Base-by-base conservation (phyloP, 768 basidiomycete species). In the Rhodotorula paludigena region DNA sequence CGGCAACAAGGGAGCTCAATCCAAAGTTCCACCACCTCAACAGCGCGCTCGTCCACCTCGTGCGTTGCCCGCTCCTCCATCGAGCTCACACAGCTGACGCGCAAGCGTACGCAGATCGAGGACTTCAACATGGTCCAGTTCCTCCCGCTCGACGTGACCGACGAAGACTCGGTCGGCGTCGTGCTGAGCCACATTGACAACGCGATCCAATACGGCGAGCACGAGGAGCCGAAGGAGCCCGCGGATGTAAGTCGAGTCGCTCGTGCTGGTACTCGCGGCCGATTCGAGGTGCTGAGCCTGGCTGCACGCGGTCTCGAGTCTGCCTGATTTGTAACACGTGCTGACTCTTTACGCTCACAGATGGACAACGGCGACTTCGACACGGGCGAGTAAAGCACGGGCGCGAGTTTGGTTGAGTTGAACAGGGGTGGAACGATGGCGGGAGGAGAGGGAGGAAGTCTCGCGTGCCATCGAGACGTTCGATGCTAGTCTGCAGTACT, bases 51-150 rank as follows among this genome's bases (percentile, higher is more conserved):
- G 96, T 96, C 1, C 89, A 92, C 75, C 81, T 99, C 74, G 96
- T 94, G 78, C 71, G 87, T 53, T 11, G n/a, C n/a, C n/a, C n/a
- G n/a, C n/a, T n/a, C n/a, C n/a, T n/a, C n/a, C n/a, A n/a, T n/a
- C n/a, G n/a, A n/a, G n/a, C n/a, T n/a, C n/a, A n/a, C n/a, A n/a
- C n/a, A n/a, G n/a, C n/a, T n/a, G n/a, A n/a, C n/a, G n/a, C n/a
- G n/a, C n/a, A n/a, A n/a, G n/a, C n/a, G n/a, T n/a, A n/a, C 32
- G 20, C 74, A 97, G 94, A 98, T 99, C 78, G 92, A 97, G 77
- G 96, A 98, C 78, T 92, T 98, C 77, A 96, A 94, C 36, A 84
- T 99, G 47, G 96, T 99, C 30, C 92, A 92, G 4, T 99, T 99
- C 82, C 80, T 99, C 44, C 93, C 96, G 6, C 83, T 99, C 47